Evolutionary conservation across 306 rosid genomes (phyloP), one percentile per base, ranked within the genome.

Genomic region (Fragaria nilgerrensis): DNA sequence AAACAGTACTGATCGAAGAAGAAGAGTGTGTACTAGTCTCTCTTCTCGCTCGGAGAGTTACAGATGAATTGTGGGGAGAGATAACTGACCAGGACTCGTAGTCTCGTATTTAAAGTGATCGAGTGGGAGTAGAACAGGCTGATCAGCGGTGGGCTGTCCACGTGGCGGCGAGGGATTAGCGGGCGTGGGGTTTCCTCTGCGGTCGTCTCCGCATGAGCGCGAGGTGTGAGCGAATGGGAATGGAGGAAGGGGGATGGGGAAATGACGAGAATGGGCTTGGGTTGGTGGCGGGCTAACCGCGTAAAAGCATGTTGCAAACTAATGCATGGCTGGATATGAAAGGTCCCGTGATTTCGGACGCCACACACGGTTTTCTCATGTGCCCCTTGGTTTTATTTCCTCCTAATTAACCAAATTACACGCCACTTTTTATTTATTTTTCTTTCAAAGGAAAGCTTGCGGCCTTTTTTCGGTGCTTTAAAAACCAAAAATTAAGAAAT

Each of bases 281-380:
- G 48, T 27, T 20, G 48, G 68, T 63, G 74, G 16, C 9, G 64
- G 20, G 4, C 14, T 59, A 78, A 76, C 79, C 88, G 86, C 86
- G 82, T 85, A 44, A 2, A 2, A 29, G 68, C 68, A 62, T 62
- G 15, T 29, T 62, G 78, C 70, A 70, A 3, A 76, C 65, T 43
- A 27, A 70, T 72, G 78, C 65, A 48, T 68, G 39, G 84, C 76
- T 76, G 78, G 88, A 75, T 74, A 82, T 66, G 76, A 65, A 43
- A 22, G 8, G 0, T 55, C 75, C 91, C 97, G 97, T 77, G 87
- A 89, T 62, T 73, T 82, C 58, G 77, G 92, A 88, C 91, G 88
- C 61, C 14, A 85, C 85, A 78, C 97, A 82, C 95, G 97, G 82
- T 48, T 75, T 85, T 72, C 79, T 78, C 86, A 84, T 85, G 68